phyloP scores from a whole-genome alignment of 257 asterid genomes.

The Agastache rugosa region DNA sequence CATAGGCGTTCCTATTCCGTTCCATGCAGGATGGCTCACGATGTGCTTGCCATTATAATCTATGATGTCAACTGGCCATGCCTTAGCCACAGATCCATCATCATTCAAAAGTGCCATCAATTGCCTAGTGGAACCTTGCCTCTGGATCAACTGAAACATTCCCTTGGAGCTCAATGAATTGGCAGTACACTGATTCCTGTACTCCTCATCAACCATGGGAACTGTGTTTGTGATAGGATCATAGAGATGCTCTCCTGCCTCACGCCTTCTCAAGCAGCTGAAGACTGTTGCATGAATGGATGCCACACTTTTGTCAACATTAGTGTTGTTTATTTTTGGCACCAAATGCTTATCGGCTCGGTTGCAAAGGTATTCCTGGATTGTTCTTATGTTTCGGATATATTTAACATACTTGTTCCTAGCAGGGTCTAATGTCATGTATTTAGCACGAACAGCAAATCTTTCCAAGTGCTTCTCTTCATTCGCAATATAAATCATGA shows the following conservation, averaged over 20 bases:
- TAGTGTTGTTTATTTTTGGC: constrained; percentile 95
- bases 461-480: constrained; percentile 97
- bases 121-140: constrained; percentile 90
- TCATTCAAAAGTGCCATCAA: constrained; percentile 92
- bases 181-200: constrained; percentile 89
- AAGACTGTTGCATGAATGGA: constrained; percentile 97
- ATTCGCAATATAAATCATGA: constrained; percentile 90
- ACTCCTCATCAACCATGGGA: constrained; percentile 80
- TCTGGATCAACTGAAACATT: constrained; percentile 95
- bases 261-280: constrained; percentile 92
- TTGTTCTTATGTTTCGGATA: constrained; percentile 86
- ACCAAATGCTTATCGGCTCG: constrained; percentile 96
- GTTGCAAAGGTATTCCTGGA: constrained; percentile 97
- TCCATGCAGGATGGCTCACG: constrained; percentile 44
- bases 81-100: constrained; percentile 98
- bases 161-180: constrained; percentile 93
- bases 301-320: constrained; percentile 96
- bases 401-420: constrained; percentile 94
- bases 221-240: constrained; percentile 83
- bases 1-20: constrained; percentile 69
- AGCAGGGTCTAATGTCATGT: constrained; percentile 98
- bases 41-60: constrained; percentile 58
- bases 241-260: constrained; percentile 75
- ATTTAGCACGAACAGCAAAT: constrained; percentile 98
- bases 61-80: constrained; percentile 86